Evolutionary conservation across 257 asterid genomes (phyloP), one percentile per base, ranked within the genome.

Genomic region (Solanum pimpinellifolium): DNA sequence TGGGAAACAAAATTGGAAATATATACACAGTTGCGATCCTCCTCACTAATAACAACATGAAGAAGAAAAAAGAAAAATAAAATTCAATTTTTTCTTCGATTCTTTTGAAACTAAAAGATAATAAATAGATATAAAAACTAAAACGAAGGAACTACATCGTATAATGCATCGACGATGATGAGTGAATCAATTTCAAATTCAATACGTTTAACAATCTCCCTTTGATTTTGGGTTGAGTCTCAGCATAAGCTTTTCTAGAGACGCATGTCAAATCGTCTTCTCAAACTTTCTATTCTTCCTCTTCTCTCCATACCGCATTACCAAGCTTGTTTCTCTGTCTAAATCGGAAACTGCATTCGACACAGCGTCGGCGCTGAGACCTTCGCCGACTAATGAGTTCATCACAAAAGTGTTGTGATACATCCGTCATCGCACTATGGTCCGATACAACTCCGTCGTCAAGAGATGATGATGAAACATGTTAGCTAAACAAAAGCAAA

Each of bases 201-300:
- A 11, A 93, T 52, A 12, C 94, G 91, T 86, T 95, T 35, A 35
- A 7, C 39, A 35, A 5, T 35, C 39, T 35, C 39, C 39, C 39
- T 5, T 35, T 35, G 87, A 95, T 92, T 85, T 96, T 89, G 4
- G 96, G 98, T 14, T 98, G 92, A 2, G 95, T 94, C 91, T 95
- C 98, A 0, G 97, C 98, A 9, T 95, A 95, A 4, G 98, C 97
- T 87, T 95, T 94, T 52, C 98, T 90, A 11, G 98, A 95, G 1
- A 31, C 33, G 98, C 98, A 73, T 95, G 94, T 76, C 98, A 89
- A 52, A 94, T 93, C 5, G 96, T 95, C 66, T 95, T 95, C 86
- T 94, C 87, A 68, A 88, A 88, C 72, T 66, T 86, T 15, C 89
- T 44, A 13, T 89, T 89, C 86, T 89, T 86, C 21, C 89, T 84